Conservation (phyloP, 176 grass and related monocot genomes). For the Cenchrus americanus region DNA sequence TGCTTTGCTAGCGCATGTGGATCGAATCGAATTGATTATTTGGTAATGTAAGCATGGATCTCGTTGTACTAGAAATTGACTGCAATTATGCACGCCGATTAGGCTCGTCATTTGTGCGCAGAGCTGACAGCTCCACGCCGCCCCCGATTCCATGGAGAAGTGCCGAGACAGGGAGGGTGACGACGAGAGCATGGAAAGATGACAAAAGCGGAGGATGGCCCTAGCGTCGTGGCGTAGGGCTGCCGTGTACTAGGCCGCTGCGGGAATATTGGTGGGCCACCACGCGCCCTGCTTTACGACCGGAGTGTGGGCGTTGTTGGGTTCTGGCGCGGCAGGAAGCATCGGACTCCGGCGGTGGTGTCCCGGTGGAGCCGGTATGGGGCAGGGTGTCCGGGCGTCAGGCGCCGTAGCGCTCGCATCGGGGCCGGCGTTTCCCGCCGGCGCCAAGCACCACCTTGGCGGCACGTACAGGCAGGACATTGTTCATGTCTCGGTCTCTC, state of each 20-base stretch:
- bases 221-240: not conserved
- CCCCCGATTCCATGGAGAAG: constrained; percentile 18
- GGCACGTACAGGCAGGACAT: not conserved
- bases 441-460: constrained; percentile 7
- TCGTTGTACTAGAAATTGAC: not conserved
- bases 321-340: constrained; percentile 41
- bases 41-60: no score
- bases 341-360: constrained; percentile 35
- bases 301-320: constrained; percentile 18
- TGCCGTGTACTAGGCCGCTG: not conserved
- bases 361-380: not conserved
- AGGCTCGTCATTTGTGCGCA: not conserved
- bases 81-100: not conserved
- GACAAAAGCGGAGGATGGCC: not conserved
- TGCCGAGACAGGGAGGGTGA: not conserved
- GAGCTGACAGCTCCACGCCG: not conserved
- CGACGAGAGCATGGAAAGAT: constrained; percentile 15
- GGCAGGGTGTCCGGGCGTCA: not conserved
- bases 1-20: no score
- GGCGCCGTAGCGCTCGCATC: constrained; percentile 1
- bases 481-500: not conserved
- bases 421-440: not conserved
- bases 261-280: constrained; percentile 8
- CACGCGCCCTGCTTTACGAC: constrained; percentile 37
- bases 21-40: no score